A percentile compares a stretch with the other conserved stretches of the same genome.
Conservation (phyloP, 164 flowering plant species). For the Nymphaea colorata region DNA sequence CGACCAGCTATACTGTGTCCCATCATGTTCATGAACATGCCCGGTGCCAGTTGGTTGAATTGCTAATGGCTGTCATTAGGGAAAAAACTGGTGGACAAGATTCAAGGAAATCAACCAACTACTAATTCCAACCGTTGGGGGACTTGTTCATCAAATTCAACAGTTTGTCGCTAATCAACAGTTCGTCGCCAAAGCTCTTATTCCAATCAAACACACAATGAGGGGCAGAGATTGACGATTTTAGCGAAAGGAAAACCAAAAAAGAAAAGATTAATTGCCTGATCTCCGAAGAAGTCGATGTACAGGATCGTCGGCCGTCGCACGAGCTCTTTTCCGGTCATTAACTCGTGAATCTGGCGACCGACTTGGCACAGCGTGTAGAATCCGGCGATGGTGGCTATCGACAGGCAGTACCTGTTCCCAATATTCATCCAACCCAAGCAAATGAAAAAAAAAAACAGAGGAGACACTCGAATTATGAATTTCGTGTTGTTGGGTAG, state of each 20-base stretch:
- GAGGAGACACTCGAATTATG: neutral
- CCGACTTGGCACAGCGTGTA: constrained; percentile 42
- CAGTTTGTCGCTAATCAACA: too few species aligned
- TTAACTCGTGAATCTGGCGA: constrained; percentile 35
- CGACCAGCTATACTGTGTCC: too few species aligned
- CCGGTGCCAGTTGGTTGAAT: too few species aligned
- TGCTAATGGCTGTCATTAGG: too few species aligned
- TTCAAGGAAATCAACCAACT: too few species aligned
- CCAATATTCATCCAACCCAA: neutral
- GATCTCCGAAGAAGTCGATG: constrained; percentile 69
- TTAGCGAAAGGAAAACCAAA: neutral
- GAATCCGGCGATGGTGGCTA: constrained; percentile 45
- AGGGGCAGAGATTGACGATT: too few species aligned
- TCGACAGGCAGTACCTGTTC: constrained; percentile 52
- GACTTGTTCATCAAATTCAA: too few species aligned
- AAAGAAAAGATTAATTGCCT: constrained; percentile 28
- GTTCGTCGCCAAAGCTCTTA: too few species aligned
- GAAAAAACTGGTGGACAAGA: too few species aligned
- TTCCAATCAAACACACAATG: too few species aligned
- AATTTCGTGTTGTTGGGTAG: neutral
- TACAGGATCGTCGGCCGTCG: constrained; percentile 12
- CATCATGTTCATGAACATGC: too few species aligned
- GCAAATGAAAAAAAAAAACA: neutral
- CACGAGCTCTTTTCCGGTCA: constrained; percentile 29
- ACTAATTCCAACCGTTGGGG: too few species aligned